Evolutionary conservation across 1,284 basidiomycete species (phyloP), one percentile per base, ranked within the genome.

Genomic region (Trichosporon asahii): DNA sequence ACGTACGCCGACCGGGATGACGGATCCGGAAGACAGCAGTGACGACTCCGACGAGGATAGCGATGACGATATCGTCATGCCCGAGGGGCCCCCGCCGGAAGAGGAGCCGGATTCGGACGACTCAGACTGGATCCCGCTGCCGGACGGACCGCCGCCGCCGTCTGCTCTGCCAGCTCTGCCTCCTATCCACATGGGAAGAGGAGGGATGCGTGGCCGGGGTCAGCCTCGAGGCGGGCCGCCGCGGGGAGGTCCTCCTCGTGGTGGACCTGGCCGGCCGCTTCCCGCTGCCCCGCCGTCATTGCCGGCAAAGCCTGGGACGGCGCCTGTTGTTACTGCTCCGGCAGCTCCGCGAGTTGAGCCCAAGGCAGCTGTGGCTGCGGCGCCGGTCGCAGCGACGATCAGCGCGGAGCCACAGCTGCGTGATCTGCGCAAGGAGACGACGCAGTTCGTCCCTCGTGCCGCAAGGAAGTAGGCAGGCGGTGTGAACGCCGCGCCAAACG

Each of bases 401-500:
- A 90, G 88, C 18, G 93, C 93, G 0, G 93, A 86, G 64, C 93
- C 95, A 1, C 87, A 93, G 77, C 82, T 98, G 61, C 90, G 94
- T 25, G 92, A 98, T 80, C 86, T 97, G 74, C 93, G 94, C 84
- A 94, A 93, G 81, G 94, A 98, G 80, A 89, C 91, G 8, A 95
- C 93, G 0, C 88, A 91, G 0, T 97, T 98, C 77, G 89, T 96
- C 1, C 94, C 94, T 0, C 74, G 83, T 15, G 84, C 82, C 1
- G 76, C 85, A 12, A 83, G 82, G 73, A 81, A 81, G 68, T 77
- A 78, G 67, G 65, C 65, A 4, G 70, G 70, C 4, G 57, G 53
- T 8, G 75, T 83, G 67, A 80, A 81, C 57, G 79, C 82, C 14
- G 77, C 82, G 0, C 81, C 83, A 5, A 77, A 76, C 2, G 72